These are phyloP conservation scores for Mycena chlorophos DNA, from an alignment of 768 basidiomycete genomes.

Conservation along the genomic window DNA sequence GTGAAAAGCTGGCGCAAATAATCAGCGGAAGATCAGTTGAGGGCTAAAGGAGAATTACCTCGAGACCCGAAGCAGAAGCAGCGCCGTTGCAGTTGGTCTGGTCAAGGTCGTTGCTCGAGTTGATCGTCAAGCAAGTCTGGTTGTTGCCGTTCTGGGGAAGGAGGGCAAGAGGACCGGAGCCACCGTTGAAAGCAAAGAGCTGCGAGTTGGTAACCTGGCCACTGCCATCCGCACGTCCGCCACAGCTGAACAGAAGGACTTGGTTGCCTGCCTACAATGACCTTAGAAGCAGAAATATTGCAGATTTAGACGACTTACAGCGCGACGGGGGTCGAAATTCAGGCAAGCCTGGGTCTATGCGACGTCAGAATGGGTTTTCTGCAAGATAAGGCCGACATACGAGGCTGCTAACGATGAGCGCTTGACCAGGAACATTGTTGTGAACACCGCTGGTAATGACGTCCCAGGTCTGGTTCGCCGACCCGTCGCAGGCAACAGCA, in stretches of 20 bases:
- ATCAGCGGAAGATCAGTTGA: not conserved
- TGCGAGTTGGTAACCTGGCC: conserved; percentile 24
- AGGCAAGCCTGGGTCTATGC: conserved; percentile 26
- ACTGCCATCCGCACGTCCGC: conserved; percentile 28
- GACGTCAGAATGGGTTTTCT: not conserved
- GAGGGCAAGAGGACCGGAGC: conserved; percentile 20
- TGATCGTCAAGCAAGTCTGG: conserved; percentile 20
- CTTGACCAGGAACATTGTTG: conserved; percentile 24
- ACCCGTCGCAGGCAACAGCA: conserved; percentile 21
- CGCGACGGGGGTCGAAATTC: conserved; percentile 23
- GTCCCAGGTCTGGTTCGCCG: conserved; percentile 25
- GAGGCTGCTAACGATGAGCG: conserved; percentile 26
- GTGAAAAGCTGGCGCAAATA: conserved; percentile 21
- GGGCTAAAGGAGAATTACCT: conserved; percentile 7
- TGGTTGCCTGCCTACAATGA: conserved; percentile 28
- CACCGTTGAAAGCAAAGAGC: conserved; percentile 25
- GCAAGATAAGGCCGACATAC: conserved; percentile 3
- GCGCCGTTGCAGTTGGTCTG: conserved; percentile 21
- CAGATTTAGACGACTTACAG: too few species aligned
- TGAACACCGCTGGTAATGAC: conserved; percentile 25
- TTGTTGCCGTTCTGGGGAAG: conserved; percentile 21
- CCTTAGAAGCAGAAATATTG: too few species aligned
- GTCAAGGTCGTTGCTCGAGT: conserved; percentile 18
- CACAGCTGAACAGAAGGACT: conserved; percentile 27
- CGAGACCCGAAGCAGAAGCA: conserved; percentile 15